Evolutionary conservation across 306 rosid genomes (phyloP).

Genomic region (Rubus idaeus): DNA sequence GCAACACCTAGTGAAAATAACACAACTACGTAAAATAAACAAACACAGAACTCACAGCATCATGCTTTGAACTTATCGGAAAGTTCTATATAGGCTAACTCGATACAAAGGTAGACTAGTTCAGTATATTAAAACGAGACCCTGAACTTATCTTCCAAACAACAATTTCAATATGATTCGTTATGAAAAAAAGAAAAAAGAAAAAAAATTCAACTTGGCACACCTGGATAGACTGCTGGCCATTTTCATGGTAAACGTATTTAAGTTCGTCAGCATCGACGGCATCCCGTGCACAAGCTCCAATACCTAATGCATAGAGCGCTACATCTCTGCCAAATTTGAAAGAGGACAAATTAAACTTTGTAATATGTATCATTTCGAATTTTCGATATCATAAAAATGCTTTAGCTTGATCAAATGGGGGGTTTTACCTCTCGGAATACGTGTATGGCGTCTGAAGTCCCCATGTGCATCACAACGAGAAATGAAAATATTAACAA

Average conservation of each 20-base stretch:
- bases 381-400: neutral
- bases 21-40: neutral
- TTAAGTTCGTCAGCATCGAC: constrained; percentile 80
- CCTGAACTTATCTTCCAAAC: neutral
- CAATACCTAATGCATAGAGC: constrained; percentile 81
- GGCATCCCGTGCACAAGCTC: constrained; percentile 73
- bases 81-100: too few relatives aligned
- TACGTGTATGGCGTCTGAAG: constrained; percentile 56
- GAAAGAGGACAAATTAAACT: neutral
- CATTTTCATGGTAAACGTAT: constrained; percentile 74
- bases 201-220: neutral
- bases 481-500: constrained; percentile 5
- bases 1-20: constrained; percentile 59
- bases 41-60: constrained; percentile 3
- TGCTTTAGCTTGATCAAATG: neutral
- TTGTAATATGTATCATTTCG: neutral
- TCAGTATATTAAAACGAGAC: neutral
- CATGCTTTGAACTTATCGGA: neutral
- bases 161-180: neutral
- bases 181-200: too few relatives aligned
- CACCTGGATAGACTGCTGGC: constrained; percentile 75
- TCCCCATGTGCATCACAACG: constrained; percentile 12
- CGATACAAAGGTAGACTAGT: too few relatives aligned
- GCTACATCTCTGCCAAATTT: constrained; percentile 62
- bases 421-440: constrained; percentile 59